Conservation (phyloP, 2,329 filamentous ascomycete species). For the Dryadomyces quercus-mongolicae region DNA sequence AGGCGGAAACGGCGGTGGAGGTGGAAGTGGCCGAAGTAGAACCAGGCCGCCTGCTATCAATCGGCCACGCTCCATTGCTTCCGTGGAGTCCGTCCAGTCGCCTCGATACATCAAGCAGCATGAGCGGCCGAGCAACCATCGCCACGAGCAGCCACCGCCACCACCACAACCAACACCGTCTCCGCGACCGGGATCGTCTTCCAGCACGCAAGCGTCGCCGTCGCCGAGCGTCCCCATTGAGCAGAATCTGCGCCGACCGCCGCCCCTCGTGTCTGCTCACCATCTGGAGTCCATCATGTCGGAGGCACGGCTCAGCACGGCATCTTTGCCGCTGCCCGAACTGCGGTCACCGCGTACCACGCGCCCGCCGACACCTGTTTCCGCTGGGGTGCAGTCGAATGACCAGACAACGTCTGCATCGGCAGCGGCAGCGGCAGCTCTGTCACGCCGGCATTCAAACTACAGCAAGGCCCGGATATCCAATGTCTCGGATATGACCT, state of each 20-base stretch:
- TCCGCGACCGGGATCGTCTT: slow-evolving; percentile 10
- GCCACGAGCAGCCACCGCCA: neutral
- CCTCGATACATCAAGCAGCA: slow-evolving; percentile 4
- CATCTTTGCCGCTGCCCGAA: slow-evolving; percentile 54
- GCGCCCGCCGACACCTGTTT: slow-evolving; percentile 46
- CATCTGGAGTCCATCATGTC: slow-evolving; percentile 39
- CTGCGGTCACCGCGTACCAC: slow-evolving; percentile 39
- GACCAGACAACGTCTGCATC: neutral
- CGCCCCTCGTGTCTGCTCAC: neutral
- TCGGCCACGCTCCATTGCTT: slow-evolving; percentile 9
- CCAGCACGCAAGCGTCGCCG: slow-evolving; percentile 27
- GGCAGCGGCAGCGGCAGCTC: slow-evolving; percentile 23
- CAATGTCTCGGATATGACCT: slow-evolving; percentile 49
- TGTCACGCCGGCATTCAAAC: slow-evolving; percentile 38
- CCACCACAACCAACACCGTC: slow-evolving; percentile 5
- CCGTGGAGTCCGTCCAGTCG: slow-evolving; percentile 6
- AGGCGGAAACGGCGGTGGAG: neutral
- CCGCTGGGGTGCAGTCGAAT: slow-evolving; percentile 36
- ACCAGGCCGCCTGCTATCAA: slow-evolving; percentile 1
- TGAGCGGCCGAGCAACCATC: neutral
- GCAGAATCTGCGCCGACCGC: neutral
- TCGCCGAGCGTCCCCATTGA: neutral
- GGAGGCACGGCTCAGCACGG: slow-evolving; percentile 54
- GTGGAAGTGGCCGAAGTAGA: neutral
- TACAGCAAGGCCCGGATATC: slow-evolving; percentile 45